Conservation (phyloP, 805 yeast species). For the Nakazawaea ernobii region DNA sequence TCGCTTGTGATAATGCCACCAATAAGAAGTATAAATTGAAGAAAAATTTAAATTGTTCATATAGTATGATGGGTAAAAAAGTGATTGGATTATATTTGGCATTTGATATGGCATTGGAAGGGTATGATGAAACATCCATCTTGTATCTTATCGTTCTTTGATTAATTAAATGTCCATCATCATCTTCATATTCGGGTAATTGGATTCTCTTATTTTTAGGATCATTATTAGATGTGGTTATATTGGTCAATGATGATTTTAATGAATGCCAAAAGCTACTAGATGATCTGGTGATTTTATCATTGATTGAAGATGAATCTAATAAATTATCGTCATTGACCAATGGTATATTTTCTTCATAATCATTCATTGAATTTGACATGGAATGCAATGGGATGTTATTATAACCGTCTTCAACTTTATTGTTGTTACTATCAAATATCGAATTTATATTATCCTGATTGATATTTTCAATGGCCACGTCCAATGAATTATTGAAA, state of each 20-base stretch:
- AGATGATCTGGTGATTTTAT: not conserved
- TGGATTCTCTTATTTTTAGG: constrained; percentile 20
- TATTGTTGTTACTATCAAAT: constrained; percentile 23
- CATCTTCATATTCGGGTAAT: constrained; percentile 20
- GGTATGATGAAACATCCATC: constrained; percentile 26
- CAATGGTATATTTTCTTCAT: constrained; percentile 21
- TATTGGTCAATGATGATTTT: constrained; percentile 10
- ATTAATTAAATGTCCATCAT: not conserved
- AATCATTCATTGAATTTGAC: constrained; percentile 16
- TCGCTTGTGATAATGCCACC: constrained; percentile 89
- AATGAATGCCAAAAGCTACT: not conserved
- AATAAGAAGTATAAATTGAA: constrained; percentile 87
- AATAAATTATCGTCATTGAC: constrained; percentile 14
- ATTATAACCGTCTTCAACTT: constrained; percentile 18
- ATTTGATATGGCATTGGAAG: constrained; percentile 82
- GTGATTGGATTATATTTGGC: constrained; percentile 90
- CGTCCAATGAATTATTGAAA: constrained; percentile 60
- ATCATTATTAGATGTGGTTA: constrained; percentile 11
- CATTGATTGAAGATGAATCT: not conserved
- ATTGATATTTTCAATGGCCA: constrained; percentile 53
- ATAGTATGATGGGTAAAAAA: constrained; percentile 82
- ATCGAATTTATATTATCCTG: constrained; percentile 22
- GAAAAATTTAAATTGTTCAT: constrained; percentile 95
- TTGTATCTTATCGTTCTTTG: constrained; percentile 37
- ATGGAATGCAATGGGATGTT: constrained; percentile 25